Conservation (phyloP, 2,329 filamentous ascomycete species). For the Fusarium vanettenii region DNA sequence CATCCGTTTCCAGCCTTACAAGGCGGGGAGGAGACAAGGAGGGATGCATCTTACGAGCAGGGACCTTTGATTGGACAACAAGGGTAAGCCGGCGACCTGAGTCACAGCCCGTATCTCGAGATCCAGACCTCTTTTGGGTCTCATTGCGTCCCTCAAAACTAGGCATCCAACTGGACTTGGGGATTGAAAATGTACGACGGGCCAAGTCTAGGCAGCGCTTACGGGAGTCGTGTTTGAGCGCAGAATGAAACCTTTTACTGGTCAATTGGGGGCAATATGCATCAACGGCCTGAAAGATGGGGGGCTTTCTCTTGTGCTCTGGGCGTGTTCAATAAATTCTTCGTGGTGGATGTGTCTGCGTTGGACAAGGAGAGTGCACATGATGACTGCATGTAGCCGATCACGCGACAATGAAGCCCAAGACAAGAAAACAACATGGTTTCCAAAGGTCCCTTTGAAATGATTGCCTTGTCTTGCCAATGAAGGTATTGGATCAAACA, state of each 20-base stretch:
- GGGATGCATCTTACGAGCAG: not conserved
- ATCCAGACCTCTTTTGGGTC: not conserved
- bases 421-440: not conserved
- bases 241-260: not conserved
- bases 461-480: not conserved
- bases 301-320: not conserved
- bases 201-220: not conserved
- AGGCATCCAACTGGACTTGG: not conserved
- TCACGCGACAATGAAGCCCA: not conserved
- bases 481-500: not conserved
- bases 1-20: slow-evolving; percentile 14
- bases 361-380: not conserved
- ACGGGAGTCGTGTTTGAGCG: not conserved
- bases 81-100: slow-evolving; percentile 5
- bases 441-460: not conserved
- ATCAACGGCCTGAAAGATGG: not conserved
- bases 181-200: not conserved
- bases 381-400: not conserved
- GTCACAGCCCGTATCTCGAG: slow-evolving; percentile 24
- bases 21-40: not conserved
- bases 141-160: not conserved
- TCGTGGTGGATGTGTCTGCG: not conserved
- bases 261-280: not conserved
- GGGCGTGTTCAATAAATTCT: not conserved
- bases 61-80: not conserved